Evolutionary conservation across 495 filamentous ascomycete species (phyloP), one percentile per base, ranked within the genome.

Genomic region (Paragyromitra xinjiangensis): DNA sequence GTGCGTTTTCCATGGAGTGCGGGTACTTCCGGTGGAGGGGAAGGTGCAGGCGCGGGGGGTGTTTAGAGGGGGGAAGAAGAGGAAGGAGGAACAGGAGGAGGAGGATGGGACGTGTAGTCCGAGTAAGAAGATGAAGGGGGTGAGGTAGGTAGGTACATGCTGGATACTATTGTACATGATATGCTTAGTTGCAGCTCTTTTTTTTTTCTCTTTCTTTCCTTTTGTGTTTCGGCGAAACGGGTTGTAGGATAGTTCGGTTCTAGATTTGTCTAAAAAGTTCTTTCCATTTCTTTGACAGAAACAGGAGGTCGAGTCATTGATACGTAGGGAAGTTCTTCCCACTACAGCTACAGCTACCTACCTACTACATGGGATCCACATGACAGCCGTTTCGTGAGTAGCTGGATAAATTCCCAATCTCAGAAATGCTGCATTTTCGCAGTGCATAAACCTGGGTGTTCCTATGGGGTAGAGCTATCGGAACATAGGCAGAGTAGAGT

Each of bases 1-100:
- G 3, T 98, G 92, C 83, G 84, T 99, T 22, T 95, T 98, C 80
- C 93, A 92, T 73, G 96, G 85, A 6, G 92, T 91, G 75, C 89
- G 90, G 73, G 94, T 95, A 7, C 83, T 93, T 45, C 95, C 96
- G 2, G 89, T 91, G 0, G 87, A 91, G 75, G 92, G 91, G 7
- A 91, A 87, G 79, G 90, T 97, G 34, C 90, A 92, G 77, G 96
- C 94, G 16, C 90, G 92, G 64, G 95, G 95, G 0, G 93, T 91
- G 78, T 88, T 86, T 85, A 50, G 73, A 39, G 81, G 81, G 19
- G 48, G 50, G 51, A 91, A 91, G 80, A 88, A 88, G 82, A 87
- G 87, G 69, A 91, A 87, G 62, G 78, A 87, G 16, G 72, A 74
- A 48, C 78, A 85, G 73, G 69, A 84, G 16, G 84, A 83, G 26